phyloP scores from a whole-genome alignment of 768 basidiomycete species.

The Mycena sanguinolenta region DNA sequence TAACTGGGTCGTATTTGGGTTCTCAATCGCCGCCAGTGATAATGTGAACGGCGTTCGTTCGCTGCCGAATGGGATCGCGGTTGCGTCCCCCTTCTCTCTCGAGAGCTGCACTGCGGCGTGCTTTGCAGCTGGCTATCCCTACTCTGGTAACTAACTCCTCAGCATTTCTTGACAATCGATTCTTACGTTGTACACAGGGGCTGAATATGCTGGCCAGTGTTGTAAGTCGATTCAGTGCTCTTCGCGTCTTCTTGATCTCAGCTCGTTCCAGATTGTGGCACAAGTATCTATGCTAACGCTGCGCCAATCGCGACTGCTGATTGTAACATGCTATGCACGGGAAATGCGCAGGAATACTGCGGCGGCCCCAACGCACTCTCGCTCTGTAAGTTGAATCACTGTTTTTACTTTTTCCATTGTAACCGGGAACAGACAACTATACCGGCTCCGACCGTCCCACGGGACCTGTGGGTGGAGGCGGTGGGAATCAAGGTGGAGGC shows the following conservation, averaged over 20 bases:
- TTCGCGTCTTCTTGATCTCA: conserved; percentile 18
- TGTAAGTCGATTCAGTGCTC: conserved; percentile 53
- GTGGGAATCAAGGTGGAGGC: conserved; percentile 51
- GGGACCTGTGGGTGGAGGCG: conserved; percentile 49
- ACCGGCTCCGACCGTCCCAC: conserved; percentile 69
- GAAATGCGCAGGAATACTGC: conserved; percentile 67
- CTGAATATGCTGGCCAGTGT: conserved; percentile 55
- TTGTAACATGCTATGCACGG: conserved; percentile 77
- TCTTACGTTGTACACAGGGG: conserved; percentile 4
- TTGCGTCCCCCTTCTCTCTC: conserved; percentile 67
- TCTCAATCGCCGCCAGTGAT: conserved; percentile 52
- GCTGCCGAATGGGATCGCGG: conserved; percentile 51
- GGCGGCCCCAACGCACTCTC: conserved; percentile 79
- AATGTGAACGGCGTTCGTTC: conserved; percentile 59
- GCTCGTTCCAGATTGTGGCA: conserved; percentile 62
- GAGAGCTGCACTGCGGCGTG: conserved; percentile 73
- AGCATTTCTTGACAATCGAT: conserved; percentile 47
- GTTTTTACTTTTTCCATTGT: too few relatives aligned
- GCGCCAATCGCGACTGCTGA: conserved; percentile 61
- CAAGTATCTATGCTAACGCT: conserved; percentile 58
- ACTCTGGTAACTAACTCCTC: conserved; percentile 48
- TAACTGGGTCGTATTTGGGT: neutral
- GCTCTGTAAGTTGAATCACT: conserved; percentile 47
- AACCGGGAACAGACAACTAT: conserved; percentile 60
- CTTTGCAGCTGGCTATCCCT: conserved; percentile 63